Evolutionary conservation across 768 basidiomycete species (phyloP).

Genomic region (Myochromella boudieri): DNA sequence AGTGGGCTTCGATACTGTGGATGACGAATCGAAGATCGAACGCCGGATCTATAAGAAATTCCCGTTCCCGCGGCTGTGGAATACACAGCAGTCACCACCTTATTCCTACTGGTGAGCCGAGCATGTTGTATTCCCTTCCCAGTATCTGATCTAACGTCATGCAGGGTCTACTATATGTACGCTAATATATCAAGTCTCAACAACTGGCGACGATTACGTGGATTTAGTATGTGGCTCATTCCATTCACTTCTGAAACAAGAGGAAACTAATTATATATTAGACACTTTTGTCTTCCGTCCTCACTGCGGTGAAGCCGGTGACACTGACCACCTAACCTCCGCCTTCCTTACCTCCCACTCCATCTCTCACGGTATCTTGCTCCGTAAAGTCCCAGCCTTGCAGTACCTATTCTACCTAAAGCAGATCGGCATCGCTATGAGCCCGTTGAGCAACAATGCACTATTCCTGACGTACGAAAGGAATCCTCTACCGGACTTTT

Average conservation of each 20-base stretch:
- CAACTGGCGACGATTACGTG: slow-evolving; percentile 82
- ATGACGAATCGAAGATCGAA: slow-evolving; percentile 96
- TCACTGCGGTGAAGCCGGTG: slow-evolving; percentile 97
- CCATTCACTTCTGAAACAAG: neutral
- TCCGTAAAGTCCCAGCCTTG: slow-evolving; percentile 95
- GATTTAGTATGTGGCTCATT: slow-evolving; percentile 67
- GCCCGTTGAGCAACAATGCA: slow-evolving; percentile 96
- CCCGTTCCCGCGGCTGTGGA: slow-evolving; percentile 89
- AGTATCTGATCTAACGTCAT: slow-evolving; percentile 1
- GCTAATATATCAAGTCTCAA: slow-evolving; percentile 96
- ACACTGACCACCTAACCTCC: slow-evolving; percentile 95
- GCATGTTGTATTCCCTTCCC: neutral
- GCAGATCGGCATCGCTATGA: slow-evolving; percentile 99
- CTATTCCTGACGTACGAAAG: slow-evolving; percentile 95
- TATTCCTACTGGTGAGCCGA: slow-evolving; percentile 87
- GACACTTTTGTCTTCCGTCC: slow-evolving; percentile 97
- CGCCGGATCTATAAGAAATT: slow-evolving; percentile 91
- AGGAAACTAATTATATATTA: slow-evolving; percentile 28
- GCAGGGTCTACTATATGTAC: slow-evolving; percentile 95
- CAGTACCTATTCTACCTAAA: slow-evolving; percentile 98
- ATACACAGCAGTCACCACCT: slow-evolving; percentile 85
- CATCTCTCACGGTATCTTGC: slow-evolving; percentile 97
- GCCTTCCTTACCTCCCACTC: slow-evolving; percentile 96
- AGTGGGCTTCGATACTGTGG: slow-evolving; percentile 96
- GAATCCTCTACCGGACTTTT: slow-evolving; percentile 96